These are phyloP conservation scores for Cynanchum wilfordii DNA, from an alignment of 257 asterid genomes.

Conservation along the genomic window DNA sequence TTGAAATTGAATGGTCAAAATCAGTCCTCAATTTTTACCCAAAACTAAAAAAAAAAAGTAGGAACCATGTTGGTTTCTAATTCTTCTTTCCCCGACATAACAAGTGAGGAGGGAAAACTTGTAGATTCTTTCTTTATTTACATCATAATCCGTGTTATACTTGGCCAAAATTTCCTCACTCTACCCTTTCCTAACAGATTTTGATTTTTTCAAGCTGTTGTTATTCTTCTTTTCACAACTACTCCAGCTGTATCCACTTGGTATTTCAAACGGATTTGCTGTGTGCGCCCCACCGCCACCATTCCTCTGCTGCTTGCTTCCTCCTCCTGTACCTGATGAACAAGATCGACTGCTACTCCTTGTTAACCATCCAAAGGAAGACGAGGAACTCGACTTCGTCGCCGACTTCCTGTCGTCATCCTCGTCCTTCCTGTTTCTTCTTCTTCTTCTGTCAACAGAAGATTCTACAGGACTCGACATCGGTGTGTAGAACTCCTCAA, in stretches of 20 bases:
- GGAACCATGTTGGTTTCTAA: not conserved
- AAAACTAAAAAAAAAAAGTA: not conserved
- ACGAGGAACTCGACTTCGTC: constrained; percentile 4
- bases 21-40: not conserved
- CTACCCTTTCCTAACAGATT: constrained; percentile 42
- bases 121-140: not conserved
- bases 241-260: constrained; percentile 67
- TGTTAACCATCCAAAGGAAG: constrained; percentile 18
- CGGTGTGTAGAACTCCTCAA: constrained; percentile 79
- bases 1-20: not conserved
- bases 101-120: not conserved
- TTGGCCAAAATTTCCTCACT: constrained; percentile 23
- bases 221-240: constrained; percentile 54
- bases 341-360: constrained; percentile 29
- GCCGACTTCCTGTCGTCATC: constrained; percentile 30
- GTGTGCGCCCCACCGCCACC: constrained; percentile 19
- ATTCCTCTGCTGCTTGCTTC: constrained; percentile 22
- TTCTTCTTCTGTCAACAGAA: constrained; percentile 3
- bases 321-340: constrained; percentile 21
- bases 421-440: constrained; percentile 12
- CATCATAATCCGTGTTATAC: not conserved
- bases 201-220: constrained; percentile 58
- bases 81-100: not conserved
- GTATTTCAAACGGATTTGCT: constrained; percentile 69
- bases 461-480: constrained; percentile 66